phyloP scores from a whole-genome alignment of 2,329 filamentous ascomycete species.

The Didymella segeticola region DNA sequence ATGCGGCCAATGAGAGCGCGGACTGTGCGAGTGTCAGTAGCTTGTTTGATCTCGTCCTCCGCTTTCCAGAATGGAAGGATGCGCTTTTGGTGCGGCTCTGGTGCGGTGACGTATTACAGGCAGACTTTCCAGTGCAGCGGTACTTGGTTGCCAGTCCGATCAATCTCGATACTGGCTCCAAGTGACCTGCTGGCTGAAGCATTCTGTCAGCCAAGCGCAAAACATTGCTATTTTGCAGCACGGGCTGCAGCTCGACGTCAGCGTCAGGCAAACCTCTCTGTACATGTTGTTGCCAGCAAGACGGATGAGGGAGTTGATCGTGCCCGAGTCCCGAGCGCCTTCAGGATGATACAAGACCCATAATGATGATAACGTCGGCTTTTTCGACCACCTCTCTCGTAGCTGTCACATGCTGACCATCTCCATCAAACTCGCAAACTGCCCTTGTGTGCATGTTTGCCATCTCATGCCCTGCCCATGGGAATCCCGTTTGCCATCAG shows the following conservation, averaged over 20 bases:
- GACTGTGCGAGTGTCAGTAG: constrained; percentile 5
- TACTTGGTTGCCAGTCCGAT: not conserved
- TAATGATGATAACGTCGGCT: constrained; percentile 3
- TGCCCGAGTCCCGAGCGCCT: not conserved
- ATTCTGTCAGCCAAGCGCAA: no score
- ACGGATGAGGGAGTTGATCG: constrained; percentile 8
- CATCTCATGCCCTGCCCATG: not conserved
- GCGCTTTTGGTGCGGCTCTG: constrained; percentile 13
- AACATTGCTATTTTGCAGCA: no score
- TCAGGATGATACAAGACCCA: constrained; percentile 10
- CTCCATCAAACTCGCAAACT: not conserved
- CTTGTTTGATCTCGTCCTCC: constrained; percentile 1
- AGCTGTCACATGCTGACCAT: not conserved
- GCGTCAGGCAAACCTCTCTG: not conserved
- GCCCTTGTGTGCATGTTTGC: not conserved
- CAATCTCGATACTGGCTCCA: not conserved
- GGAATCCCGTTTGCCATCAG: not conserved
- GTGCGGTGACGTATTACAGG: constrained; percentile 5
- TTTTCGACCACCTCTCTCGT: not conserved
- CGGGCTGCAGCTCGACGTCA: no score
- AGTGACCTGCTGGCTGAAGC: no score
- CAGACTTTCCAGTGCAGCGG: constrained; percentile 3
- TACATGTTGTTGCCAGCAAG: constrained; percentile 1
- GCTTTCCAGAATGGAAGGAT: constrained; percentile 2
- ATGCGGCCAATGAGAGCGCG: constrained; percentile 11